phyloP scores from a whole-genome alignment of 495 filamentous ascomycete genomes.

The Podospora pseudopauciseta region DNA sequence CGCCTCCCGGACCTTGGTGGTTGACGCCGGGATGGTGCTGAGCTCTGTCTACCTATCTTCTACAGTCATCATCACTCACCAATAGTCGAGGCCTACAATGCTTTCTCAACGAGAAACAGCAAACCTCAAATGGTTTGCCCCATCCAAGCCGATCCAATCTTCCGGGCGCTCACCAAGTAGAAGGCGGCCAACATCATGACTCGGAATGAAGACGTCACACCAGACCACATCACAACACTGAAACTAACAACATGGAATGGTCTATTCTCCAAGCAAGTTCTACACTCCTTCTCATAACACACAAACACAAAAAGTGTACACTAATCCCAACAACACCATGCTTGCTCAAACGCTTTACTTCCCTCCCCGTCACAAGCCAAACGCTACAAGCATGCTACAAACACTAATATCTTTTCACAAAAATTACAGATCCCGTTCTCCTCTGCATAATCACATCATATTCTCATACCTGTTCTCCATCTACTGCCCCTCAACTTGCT shows the following conservation, averaged over 20 bases:
- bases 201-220: too few species aligned
- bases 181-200: too few species aligned
- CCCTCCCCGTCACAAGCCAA: not conserved
- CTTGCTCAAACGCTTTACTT: not conserved
- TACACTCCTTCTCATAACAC: not conserved
- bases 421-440: slow-evolving; percentile 1
- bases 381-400: not conserved
- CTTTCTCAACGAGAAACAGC: too few species aligned
- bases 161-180: too few species aligned
- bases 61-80: not conserved
- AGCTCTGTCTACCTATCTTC: not conserved
- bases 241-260: too few species aligned
- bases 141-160: too few species aligned
- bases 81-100: not conserved
- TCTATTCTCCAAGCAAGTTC: not conserved
- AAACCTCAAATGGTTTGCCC: too few species aligned
- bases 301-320: not conserved
- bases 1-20: not conserved
- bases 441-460: not conserved
- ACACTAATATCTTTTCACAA: not conserved
- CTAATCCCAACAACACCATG: not conserved
- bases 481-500: slow-evolving; percentile 45
- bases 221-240: too few species aligned
- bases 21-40: not conserved
- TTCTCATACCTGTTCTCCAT: not conserved